phyloP scores from a whole-genome alignment of 257 asterid species.

The Solanum corneliomulleri region DNA sequence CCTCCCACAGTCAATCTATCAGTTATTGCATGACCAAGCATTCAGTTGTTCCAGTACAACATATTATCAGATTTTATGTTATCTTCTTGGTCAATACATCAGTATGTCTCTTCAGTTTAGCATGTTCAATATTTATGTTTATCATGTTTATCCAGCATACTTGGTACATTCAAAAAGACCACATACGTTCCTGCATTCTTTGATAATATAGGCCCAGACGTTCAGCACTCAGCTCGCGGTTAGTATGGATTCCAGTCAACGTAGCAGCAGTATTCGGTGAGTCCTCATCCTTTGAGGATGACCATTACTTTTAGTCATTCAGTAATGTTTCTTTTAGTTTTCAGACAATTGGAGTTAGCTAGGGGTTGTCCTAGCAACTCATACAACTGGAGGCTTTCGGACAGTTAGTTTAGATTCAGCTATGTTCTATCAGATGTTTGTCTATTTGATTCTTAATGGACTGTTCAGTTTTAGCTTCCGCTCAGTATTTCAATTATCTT shows the following conservation, averaged over 20 bases:
- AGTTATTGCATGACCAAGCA: not conserved
- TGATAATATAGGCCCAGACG: not conserved
- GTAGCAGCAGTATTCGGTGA: not conserved
- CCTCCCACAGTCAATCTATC: not conserved
- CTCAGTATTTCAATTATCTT: too few species aligned
- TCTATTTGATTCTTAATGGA: too few species aligned
- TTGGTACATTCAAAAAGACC: not conserved
- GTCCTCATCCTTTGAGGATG: not conserved
- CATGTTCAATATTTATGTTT: not conserved
- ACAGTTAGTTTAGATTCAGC: too few species aligned
- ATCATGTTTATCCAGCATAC: not conserved
- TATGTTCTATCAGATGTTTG: too few species aligned
- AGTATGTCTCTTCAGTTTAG: not conserved
- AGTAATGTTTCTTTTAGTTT: not conserved
- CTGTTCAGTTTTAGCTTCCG: too few species aligned
- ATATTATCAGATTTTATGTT: not conserved
- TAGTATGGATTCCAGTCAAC: not conserved
- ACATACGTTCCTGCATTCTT: not conserved
- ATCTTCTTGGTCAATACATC: not conserved
- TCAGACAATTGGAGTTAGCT: not conserved
- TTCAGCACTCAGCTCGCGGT: not conserved
- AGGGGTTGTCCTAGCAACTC: not conserved
- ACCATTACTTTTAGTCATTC: not conserved
- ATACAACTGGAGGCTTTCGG: not conserved
- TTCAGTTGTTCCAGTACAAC: not conserved